These are phyloP conservation scores for Hibiscus trionum DNA, from an alignment of 345 rosid genomes.

Conservation along the genomic window DNA sequence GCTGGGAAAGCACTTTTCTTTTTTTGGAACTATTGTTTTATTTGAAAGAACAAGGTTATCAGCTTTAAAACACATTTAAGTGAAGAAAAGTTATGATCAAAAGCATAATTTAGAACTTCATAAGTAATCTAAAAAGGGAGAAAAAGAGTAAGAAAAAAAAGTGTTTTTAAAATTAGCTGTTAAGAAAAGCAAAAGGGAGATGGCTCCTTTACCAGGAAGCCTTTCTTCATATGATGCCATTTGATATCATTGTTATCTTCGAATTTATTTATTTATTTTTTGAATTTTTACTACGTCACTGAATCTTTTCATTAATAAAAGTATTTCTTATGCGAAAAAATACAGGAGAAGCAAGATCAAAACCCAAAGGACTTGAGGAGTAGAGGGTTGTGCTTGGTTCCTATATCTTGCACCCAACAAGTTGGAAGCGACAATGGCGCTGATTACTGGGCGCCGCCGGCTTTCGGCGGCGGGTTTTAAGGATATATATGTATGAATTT, in stretches of 20 bases:
- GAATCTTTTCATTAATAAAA: no score
- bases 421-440: constrained; percentile 63
- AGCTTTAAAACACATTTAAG: constrained; percentile 19
- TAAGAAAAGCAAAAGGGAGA: constrained; percentile 30
- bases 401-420: constrained; percentile 56
- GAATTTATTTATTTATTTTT: no score
- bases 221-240: not conserved
- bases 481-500: not conserved
- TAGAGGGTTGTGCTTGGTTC: constrained; percentile 81
- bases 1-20: constrained; percentile 9
- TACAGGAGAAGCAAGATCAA: constrained; percentile 26
- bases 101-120: constrained; percentile 13
- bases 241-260: no score
- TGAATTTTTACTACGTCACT: no score
- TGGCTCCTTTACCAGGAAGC: constrained; percentile 24
- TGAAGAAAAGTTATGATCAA: not conserved
- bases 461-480: constrained; percentile 38
- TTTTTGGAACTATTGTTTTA: not conserved
- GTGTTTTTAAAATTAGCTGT: not conserved
- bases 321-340: no score
- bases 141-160: not conserved
- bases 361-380: constrained; percentile 49
- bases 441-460: constrained; percentile 79
- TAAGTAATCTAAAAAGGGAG: not conserved
- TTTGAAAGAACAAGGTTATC: constrained; percentile 30